Conservation (phyloP, 2,329 filamentous ascomycete genomes). For the Xylaria sp. region DNA sequence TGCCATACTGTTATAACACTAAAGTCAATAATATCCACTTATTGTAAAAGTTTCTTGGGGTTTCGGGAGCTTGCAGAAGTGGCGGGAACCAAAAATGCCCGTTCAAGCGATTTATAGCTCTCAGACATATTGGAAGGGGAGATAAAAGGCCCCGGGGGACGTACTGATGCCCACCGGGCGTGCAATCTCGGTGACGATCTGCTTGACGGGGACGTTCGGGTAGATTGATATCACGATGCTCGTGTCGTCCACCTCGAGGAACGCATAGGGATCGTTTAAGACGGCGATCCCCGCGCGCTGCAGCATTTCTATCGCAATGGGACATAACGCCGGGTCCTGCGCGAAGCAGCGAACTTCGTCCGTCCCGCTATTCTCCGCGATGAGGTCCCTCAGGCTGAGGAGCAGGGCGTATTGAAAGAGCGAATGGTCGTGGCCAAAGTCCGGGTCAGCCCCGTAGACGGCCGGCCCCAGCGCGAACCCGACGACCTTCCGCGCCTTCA, state of each 20-base stretch:
- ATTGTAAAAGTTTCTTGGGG: too few species aligned
- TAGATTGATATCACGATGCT: constrained; percentile 47
- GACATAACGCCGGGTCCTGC: constrained; percentile 9
- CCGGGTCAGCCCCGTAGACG: not conserved
- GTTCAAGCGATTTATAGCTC: too few species aligned
- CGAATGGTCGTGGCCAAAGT: not conserved
- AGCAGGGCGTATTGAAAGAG: constrained; percentile 4
- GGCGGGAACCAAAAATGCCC: too few species aligned
- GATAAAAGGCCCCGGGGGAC: too few species aligned
- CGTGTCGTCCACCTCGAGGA: constrained; percentile 48
- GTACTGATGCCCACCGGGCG: constrained; percentile 46
- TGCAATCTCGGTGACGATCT: constrained; percentile 51
- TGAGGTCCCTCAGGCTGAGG: constrained; percentile 5
- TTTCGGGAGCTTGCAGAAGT: too few species aligned
- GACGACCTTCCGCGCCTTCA: constrained; percentile 1
- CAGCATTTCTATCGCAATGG: constrained; percentile 33
- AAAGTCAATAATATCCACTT: too few species aligned
- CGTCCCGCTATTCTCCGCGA: not conserved
- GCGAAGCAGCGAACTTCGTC: not conserved
- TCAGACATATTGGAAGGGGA: constrained; percentile 28
- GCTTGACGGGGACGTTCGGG: constrained; percentile 47
- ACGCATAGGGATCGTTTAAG: constrained; percentile 49
- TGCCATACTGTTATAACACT: too few species aligned
- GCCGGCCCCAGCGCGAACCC: not conserved
- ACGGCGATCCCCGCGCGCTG: constrained; percentile 42